A percentile compares a stretch with the other conserved stretches of the same genome.
These are phyloP conservation scores for Erythrophleum ivorense DNA, from an alignment of 331 rosid genomes.

Conservation along the genomic window DNA sequence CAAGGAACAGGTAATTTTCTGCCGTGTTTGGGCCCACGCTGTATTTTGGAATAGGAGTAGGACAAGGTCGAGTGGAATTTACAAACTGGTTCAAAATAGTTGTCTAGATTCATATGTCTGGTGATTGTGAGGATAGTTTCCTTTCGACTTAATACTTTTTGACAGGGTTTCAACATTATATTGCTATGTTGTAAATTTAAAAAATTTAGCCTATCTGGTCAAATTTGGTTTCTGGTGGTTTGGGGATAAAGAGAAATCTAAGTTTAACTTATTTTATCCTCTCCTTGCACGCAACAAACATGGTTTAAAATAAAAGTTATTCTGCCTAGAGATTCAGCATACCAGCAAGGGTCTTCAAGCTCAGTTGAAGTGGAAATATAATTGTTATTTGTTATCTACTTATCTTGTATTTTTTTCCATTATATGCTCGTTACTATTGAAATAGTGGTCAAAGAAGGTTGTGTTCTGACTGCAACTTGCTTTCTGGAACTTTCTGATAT, in stretches of 20 bases:
- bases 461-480: conserved; percentile 20
- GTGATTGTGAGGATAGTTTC: not conserved
- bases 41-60: not conserved
- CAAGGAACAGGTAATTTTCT: conserved; percentile 81
- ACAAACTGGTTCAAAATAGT: not conserved
- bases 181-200: too few relatives aligned
- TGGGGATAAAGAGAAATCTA: not conserved
- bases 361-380: not conserved
- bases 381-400: not conserved
- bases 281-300: not conserved
- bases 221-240: not conserved
- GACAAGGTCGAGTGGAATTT: not conserved
- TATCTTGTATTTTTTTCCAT: not conserved
- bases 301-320: not conserved
- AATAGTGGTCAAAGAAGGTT: not conserved
- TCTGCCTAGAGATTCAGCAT: not conserved
- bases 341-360: not conserved
- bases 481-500: conserved; percentile 29
- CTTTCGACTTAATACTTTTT: too few relatives aligned
- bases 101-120: not conserved
- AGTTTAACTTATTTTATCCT: not conserved
- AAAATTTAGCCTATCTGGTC: not conserved
- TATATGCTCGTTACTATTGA: not conserved
- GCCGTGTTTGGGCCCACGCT: conserved; percentile 2
- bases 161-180: too few relatives aligned